phyloP scores from a whole-genome alignment of 441 rosid genomes.

The Populus hybrid region DNA sequence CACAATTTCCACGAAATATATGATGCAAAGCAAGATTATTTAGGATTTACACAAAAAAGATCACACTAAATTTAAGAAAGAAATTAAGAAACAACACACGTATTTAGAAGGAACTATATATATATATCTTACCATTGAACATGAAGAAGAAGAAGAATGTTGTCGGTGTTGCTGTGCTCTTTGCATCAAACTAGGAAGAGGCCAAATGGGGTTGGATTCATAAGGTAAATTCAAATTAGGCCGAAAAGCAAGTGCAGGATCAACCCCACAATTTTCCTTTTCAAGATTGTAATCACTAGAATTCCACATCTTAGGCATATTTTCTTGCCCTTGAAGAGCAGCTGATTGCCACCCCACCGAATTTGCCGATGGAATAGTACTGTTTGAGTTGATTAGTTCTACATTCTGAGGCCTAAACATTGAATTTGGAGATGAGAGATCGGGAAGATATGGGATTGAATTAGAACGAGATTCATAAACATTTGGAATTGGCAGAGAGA shows the following conservation, averaged over 20 bases:
- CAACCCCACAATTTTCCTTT: slow-evolving; percentile 28
- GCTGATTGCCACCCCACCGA: slow-evolving; percentile 18
- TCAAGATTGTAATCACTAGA: slow-evolving; percentile 24
- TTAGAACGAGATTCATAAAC: slow-evolving; percentile 18
- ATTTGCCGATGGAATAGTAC: slow-evolving; percentile 24
- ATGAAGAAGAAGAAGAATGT: slow-evolving; percentile 14
- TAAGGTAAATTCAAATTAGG: slow-evolving; percentile 24
- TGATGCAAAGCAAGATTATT: background rate
- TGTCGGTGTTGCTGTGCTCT: slow-evolving; percentile 30
- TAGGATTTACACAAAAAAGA: background rate
- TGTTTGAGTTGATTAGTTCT: slow-evolving; percentile 17
- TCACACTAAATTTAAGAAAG: background rate
- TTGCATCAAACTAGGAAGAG: slow-evolving; percentile 32
- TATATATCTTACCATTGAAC: slow-evolving; percentile 28
- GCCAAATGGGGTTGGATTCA: slow-evolving; percentile 36
- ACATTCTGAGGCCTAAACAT: slow-evolving; percentile 20
- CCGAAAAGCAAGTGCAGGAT: slow-evolving; percentile 25
- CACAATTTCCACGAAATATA: slow-evolving; percentile 3
- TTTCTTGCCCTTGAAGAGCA: slow-evolving; percentile 16
- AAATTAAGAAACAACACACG: background rate
- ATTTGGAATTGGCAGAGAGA: slow-evolving; percentile 18
- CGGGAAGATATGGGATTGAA: slow-evolving; percentile 21
- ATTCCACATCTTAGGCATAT: slow-evolving; percentile 25
- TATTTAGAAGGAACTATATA: background rate
- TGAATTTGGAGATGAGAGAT: slow-evolving; percentile 24